A percentile compares a stretch with the other conserved stretches of the same genome.
phyloP scores from a whole-genome alignment of 192 early-diverging fungal genomes.

The Helicostylum pulchrum region DNA sequence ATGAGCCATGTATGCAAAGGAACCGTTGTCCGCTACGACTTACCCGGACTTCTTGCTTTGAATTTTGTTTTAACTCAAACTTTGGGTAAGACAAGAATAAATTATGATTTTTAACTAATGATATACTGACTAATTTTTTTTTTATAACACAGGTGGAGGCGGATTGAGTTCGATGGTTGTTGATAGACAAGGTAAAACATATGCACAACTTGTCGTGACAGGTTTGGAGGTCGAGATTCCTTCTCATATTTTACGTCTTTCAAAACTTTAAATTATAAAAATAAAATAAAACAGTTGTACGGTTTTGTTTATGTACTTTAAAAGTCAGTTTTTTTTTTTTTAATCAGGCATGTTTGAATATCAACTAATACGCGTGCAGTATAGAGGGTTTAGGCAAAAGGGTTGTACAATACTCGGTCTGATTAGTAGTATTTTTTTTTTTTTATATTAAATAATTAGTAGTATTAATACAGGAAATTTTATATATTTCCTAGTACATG shows the following conservation, averaged over 20 bases:
- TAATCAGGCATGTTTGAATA: too few relatives aligned
- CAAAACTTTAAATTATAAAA: background rate
- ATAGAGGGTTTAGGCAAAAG: too few relatives aligned
- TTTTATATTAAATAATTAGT: too few relatives aligned
- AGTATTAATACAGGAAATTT: too few relatives aligned
- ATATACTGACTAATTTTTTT: background rate
- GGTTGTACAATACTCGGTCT: too few relatives aligned
- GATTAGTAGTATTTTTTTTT: too few relatives aligned
- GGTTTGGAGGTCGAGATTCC: constrained; percentile 52
- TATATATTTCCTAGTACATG: too few relatives aligned
- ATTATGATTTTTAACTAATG: background rate
- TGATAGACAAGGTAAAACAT: constrained; percentile 67
- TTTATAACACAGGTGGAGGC: constrained; percentile 48
- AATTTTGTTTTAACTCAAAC: constrained; percentile 64
- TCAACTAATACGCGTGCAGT: too few relatives aligned
- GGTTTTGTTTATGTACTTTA: too few relatives aligned
- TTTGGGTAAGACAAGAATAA: constrained; percentile 30
- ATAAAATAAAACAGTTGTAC: too few relatives aligned
- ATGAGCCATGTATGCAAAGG: constrained; percentile 59
- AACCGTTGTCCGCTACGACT: constrained; percentile 52
- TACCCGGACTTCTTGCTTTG: constrained; percentile 54
- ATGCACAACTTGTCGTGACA: constrained; percentile 59
- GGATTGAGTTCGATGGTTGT: constrained; percentile 57
- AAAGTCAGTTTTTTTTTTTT: too few relatives aligned
- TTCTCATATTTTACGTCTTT: background rate